Conservation (phyloP, 176 grass and related monocot species). For the Bolboschoenus planiculmis region DNA sequence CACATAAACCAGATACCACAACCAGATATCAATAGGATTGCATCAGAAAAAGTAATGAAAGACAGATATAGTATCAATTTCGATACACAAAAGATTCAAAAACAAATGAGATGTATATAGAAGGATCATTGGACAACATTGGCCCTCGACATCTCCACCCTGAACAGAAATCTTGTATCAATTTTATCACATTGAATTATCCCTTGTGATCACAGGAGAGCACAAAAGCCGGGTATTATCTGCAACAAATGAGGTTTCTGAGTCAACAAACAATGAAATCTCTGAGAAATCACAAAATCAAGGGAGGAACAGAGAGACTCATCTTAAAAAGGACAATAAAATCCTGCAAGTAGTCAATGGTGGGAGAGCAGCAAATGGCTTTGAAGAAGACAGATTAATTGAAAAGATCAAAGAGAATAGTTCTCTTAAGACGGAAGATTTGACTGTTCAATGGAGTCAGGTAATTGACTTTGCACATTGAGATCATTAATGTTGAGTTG, state of each 20-base stretch:
- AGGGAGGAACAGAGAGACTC: neutral
- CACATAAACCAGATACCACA: no score
- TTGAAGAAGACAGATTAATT: neutral
- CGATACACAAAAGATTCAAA: no score
- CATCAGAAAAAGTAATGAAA: no score
- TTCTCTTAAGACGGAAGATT: neutral
- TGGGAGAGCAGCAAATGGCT: neutral
- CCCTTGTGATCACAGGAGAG: slow-evolving; percentile 34
- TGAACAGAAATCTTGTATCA: neutral
- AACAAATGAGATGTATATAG: no score
- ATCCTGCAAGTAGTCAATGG: slow-evolving; percentile 35
- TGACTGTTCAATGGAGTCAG: neutral
- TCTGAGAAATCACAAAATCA: slow-evolving; percentile 13
- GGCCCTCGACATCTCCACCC: no score
- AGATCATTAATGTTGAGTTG: neutral
- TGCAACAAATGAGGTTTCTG: slow-evolving; percentile 20
- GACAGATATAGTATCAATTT: no score
- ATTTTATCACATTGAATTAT: slow-evolving; percentile 35
- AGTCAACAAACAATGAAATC: neutral
- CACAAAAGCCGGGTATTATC: slow-evolving; percentile 70
- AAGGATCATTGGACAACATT: no score
- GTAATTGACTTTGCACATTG: neutral
- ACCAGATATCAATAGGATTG: no score
- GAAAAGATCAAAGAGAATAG: slow-evolving; percentile 9
- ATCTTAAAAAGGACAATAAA: neutral